Base-by-base conservation (phyloP, 2,329 filamentous ascomycete species). In the Dichotomopilus funicola region DNA sequence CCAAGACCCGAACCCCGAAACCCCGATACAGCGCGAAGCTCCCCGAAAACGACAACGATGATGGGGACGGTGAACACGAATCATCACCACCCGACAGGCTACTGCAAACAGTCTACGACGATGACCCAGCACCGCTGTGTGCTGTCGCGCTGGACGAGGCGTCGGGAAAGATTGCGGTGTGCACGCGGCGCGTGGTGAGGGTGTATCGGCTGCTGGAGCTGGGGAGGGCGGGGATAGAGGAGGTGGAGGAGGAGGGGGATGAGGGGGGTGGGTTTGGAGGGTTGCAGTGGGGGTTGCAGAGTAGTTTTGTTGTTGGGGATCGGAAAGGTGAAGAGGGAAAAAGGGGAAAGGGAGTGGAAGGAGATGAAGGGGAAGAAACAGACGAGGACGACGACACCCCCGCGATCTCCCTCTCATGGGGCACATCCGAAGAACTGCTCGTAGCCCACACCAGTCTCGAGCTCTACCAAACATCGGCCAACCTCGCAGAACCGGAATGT, bases 41-140 rank as follows among this genome's bases (percentile, higher is more conserved):
- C 19, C 19, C 19, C 19, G 19, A 27, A 27, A 27, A 27, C 19
- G 19, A 27, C 19, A 27, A 27, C 19, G 19, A 27, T 27, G 19
- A 2, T 27, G 19, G 3, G 19, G 19, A 27, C 19, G 19, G 19
- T 27, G 19, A 27, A 27, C 19, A 27, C 19, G 19, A 27, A 27
- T 3, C 19, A 27, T 3, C 19, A 27, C 19, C 84, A 50, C 81
- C 53, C 34, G 50, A 53, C 44, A 6, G 11, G 12, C 82, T 96
- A 60, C 73, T 96, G 37, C 94, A 99, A 71, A 96, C 91, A 4
- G 87, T 95, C 63, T 95, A 96, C 73, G 85, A 94, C 66, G 88
- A 95, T 66, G 83, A 89, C 62, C 77, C 83, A 31, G 78, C 73
- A 12, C 68, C 70, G 36, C 74, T 97, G 34, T 81, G 90, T 61